Evolutionary conservation across 768 basidiomycete species (phyloP).

Genomic region (Tylopilus sp.): DNA sequence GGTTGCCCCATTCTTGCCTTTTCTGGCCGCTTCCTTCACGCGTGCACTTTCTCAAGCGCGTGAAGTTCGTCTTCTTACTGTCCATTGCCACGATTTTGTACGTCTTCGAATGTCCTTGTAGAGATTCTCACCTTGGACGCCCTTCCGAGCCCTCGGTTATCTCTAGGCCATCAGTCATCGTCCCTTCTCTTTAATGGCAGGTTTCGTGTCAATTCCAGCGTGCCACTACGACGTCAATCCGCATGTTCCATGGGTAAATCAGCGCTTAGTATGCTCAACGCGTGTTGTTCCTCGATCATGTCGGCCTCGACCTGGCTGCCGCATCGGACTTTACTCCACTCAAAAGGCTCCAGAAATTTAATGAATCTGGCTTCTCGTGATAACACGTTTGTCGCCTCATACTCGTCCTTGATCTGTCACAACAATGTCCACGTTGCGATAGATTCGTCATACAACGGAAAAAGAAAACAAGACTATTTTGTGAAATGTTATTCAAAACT

Average conservation of each 20-base stretch:
- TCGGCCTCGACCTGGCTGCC: slow-evolving; percentile 51
- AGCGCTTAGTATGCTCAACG: slow-evolving; percentile 53
- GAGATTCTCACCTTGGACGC: slow-evolving; percentile 26
- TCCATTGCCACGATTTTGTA: slow-evolving; percentile 29
- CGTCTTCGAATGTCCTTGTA: slow-evolving; percentile 29
- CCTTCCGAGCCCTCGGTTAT: slow-evolving; percentile 27
- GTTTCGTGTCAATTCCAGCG: slow-evolving; percentile 30
- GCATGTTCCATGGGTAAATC: slow-evolving; percentile 40
- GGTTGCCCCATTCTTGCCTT: slow-evolving; percentile 55
- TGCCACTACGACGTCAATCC: slow-evolving; percentile 31
- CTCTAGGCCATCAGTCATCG: slow-evolving; percentile 13
- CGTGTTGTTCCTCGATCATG: slow-evolving; percentile 70
- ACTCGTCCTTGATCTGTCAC: slow-evolving; percentile 68
- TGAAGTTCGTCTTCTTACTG: slow-evolving; percentile 27
- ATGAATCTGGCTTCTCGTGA: slow-evolving; percentile 62
- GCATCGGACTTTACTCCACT: slow-evolving; percentile 69
- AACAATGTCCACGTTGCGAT: slow-evolving; percentile 73
- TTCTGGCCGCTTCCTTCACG: slow-evolving; percentile 45
- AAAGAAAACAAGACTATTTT: slow-evolving; percentile 40
- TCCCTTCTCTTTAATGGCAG: slow-evolving; percentile 19
- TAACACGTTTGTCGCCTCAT: slow-evolving; percentile 68
- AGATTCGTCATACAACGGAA: slow-evolving; percentile 50
- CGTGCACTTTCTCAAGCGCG: slow-evolving; percentile 27
- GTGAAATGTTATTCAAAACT: slow-evolving; percentile 43
- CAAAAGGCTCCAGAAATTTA: slow-evolving; percentile 53